Base-by-base conservation (phyloP, 352 stramenopile genomes). In the Pythium angustatum region DNA sequence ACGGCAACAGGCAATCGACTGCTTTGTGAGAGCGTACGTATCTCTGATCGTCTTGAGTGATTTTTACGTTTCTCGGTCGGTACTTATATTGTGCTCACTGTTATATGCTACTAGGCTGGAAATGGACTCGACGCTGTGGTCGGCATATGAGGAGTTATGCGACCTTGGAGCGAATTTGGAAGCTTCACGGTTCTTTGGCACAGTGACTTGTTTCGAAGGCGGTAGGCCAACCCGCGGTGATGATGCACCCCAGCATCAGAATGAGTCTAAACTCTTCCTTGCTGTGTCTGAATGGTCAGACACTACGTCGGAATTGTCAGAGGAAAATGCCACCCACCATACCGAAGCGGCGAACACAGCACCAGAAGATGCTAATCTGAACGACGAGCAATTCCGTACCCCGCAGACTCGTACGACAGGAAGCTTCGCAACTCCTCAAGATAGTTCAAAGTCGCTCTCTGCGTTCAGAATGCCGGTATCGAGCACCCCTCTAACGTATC, bases 71-170 rank as follows among this genome's bases (percentile, higher is more conserved):
- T n/a, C n/a, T n/a, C n/a, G n/a, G n/a, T n/a, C n/a, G n/a, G n/a
- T n/a, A n/a, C n/a, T n/a, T n/a, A n/a, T n/a, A n/a, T n/a, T n/a
- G n/a, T n/a, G n/a, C 9, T 33, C 31, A 31, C 8, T 51, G 22
- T 28, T n/a, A 21, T 55, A 31, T 27, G 17, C 44, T 66, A 51
- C 77, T 62, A 96, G 88, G 62, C 79, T 98, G 55, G 73, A 97
- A 65, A 61, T 96, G 19, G 96, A 98, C 69, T 76, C 90, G 22
- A 90, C 93, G 19, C 71, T 98, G 64, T 98, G 93, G 93, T 85
- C 79, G 12, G 91, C 91, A 41, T 98, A 96, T 68, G 89, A 98
- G 59, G 83, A 94, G 34, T 78, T 99, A 5, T 98, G 93, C 53
- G 87, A 98, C 58, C 73, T 99, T 14, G 96, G 96, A 33, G 86